Base-by-base conservation (phyloP, 2,329 filamentous ascomycete genomes). In the Purpureocillium lavendulum region DNA sequence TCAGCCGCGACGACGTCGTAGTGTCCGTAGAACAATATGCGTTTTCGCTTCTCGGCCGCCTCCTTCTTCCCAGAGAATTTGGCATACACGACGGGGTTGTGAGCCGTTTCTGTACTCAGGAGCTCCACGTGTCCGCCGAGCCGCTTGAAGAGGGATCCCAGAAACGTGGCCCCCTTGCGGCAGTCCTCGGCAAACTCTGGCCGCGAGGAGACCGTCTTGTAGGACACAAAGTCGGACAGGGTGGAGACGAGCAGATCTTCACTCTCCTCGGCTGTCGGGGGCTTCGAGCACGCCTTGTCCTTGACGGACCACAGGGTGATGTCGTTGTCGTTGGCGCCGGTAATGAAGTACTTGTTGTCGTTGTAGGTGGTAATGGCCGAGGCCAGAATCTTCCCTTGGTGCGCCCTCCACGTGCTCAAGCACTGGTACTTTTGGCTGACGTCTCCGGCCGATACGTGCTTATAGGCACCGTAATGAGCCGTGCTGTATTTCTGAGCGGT, bases 1-100 rank as follows among this genome's bases (percentile, higher is more conserved):
- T 95, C 87, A 0, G 92, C 92, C 1, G 88, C 77, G 4, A 98
- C 92, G 3, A 98, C 89, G 56, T 98, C 92, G 66, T 98, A 98
- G 58, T 98, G 92, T 0, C 94, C 92, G 55, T 98, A 98, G 58
- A 98, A 98, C 0, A 98, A 67, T 8, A 97, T 86, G 24, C 87
- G 88, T 64, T 92, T 95, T 14, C 86, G 76, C 18, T 77, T 69
- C 18, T 75, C 71, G 0, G 76, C 66, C 1, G 79, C 75, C 10
- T 78, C 72, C 44, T 73, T 78, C 60, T 81, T 92, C 4, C 84
- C 88, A 33, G 77, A 77, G 58, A 98, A 98, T 43, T 82, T 84
- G 31, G 92, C 92, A 49, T 85, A 83, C 0, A 98, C 88, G n/a
- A 98, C 82, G 0, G 92, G 92, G 55, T 97, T 97, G 51, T 86